A percentile compares a stretch with the other conserved stretches of the same genome.
These are phyloP conservation scores for Amphichorda felina DNA, from an alignment of 2,329 filamentous ascomycete genomes.

Conservation along the genomic window DNA sequence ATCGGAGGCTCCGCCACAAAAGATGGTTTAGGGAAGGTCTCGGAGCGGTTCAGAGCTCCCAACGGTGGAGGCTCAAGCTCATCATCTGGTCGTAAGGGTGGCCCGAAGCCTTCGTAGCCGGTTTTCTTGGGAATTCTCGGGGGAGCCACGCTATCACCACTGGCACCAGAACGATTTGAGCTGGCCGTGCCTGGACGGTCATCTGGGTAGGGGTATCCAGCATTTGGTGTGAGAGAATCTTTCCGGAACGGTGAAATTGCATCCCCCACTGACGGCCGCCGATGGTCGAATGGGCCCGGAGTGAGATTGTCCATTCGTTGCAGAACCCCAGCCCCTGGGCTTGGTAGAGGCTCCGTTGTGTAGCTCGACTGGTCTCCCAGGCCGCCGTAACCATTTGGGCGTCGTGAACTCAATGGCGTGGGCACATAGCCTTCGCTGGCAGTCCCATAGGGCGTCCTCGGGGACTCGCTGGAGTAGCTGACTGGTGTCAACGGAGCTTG, in stretches of 20 bases:
- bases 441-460: constrained; percentile 35
- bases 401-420: constrained; percentile 21
- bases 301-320: constrained; percentile 54
- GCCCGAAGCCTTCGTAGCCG: constrained; percentile 47
- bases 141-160: constrained; percentile 16
- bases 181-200: constrained; percentile 8
- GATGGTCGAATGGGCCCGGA: constrained; percentile 51
- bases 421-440: constrained; percentile 25
- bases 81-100: constrained; percentile 25
- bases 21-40: constrained; percentile 37
- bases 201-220: constrained; percentile 3
- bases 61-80: constrained; percentile 24
- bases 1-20: constrained; percentile 22
- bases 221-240: constrained; percentile 8
- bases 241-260: constrained; percentile 11
- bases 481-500: constrained; percentile 51
- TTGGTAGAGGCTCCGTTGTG: constrained; percentile 31
- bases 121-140: constrained; percentile 33
- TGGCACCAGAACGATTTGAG: constrained; percentile 8
- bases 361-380: constrained; percentile 27
- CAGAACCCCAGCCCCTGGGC: constrained; percentile 33
- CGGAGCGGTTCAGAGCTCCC: constrained; percentile 30
- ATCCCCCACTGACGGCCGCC: constrained; percentile 19
- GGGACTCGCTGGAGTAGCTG: constrained; percentile 52
- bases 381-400: constrained; percentile 38